Base-by-base conservation (phyloP, 176 grass and related monocot species). In the Bolboschoenus planiculmis region DNA sequence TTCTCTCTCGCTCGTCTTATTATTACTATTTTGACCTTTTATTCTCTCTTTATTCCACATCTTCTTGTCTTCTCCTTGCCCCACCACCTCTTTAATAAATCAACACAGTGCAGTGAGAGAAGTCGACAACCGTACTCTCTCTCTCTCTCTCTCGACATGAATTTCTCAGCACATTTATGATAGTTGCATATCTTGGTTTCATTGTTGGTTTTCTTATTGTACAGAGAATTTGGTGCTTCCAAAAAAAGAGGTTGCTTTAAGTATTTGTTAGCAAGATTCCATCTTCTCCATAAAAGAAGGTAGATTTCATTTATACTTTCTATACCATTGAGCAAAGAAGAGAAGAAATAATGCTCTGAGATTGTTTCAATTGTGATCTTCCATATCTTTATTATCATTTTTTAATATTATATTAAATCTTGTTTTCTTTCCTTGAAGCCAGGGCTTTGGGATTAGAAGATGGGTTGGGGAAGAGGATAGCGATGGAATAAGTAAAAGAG, bases 401-500 rank as follows among this genome's bases (percentile, higher is more conserved):
- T 7, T 55, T 86, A 3, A 10, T 37, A 77, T 70, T 57, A 40
- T 59, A 75, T 4, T 47, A 63, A 10, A 29, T 31, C 4, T 21
- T 47, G 43, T 39, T 86, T 86, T 81, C 43, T 51, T 71, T 78
- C 4, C 48, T 60, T 74, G 56, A 81, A 75, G 78, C 54, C 54
- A 37, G 46, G 85, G 59, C 39, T 74, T 87, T 47, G 35, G 40
- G 50, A 62, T 78, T 78, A 23, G 68, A 78, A 78, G 34, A 64
- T 35, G 40, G 74, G 73, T 79, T 35, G 57, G 13, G 73, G 21
- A 82, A 60, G 37, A 67, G 44, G 84, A 85, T 77, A 80, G 74
- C 10, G 74, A 54, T 80, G 51, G 84, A 85, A 78, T 61, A 85
- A 53, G n/a, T n/a, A 78, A 85, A 63, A 79, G 59, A 24, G 74